Base-by-base conservation (phyloP, 345 rosid genomes). In the Isatis tinctoria region DNA sequence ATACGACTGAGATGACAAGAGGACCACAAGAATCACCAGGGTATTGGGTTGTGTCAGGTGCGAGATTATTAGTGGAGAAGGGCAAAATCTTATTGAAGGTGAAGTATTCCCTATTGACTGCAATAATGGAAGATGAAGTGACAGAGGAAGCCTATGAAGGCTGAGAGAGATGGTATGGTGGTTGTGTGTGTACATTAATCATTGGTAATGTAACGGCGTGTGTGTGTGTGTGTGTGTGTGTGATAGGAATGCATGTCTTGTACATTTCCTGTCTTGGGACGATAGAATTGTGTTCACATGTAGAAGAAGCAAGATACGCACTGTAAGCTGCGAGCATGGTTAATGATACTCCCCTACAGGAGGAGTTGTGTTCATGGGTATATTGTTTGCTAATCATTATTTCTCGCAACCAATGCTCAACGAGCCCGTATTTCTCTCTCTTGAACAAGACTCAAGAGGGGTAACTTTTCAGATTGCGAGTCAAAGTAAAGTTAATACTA, bases 11-110 rank as follows among this genome's bases (percentile, higher is more conserved):
- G 84, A 87, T 95, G 92, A 69, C 87, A 0, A 83, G 99, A 72
- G 99, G 99, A 47, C 98, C 99, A 1, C 92, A 90, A 65, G 92
- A 92, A 72, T 79, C 83, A 74, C 99, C 99, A 0, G 98, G 99
- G 16, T 95, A 95, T 78, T 95, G 99, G 99, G 91, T 87, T 59
- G 94, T 92, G 12, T 90, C 99, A 0, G 99, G 99, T 58, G 99
- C 98, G 51, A 88, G 86, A 59, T 79, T 95, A 27, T 59, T 80
- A 9, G 97, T 92, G 5, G 97, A 92, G 86, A 90, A 85, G 69
- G 99, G 97, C 60, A 86, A 82, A 81, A 95, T 95, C 79, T 95
- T 96, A 54, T 82, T 92, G 43, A 93, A 87, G 69, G 99, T 90
- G 9, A 95, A 83, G 87, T 95, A 88, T 84, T 92, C 99, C 17